These are phyloP conservation scores for Grammothele lineata DNA, from an alignment of 768 basidiomycete genomes.

Conservation along the genomic window DNA sequence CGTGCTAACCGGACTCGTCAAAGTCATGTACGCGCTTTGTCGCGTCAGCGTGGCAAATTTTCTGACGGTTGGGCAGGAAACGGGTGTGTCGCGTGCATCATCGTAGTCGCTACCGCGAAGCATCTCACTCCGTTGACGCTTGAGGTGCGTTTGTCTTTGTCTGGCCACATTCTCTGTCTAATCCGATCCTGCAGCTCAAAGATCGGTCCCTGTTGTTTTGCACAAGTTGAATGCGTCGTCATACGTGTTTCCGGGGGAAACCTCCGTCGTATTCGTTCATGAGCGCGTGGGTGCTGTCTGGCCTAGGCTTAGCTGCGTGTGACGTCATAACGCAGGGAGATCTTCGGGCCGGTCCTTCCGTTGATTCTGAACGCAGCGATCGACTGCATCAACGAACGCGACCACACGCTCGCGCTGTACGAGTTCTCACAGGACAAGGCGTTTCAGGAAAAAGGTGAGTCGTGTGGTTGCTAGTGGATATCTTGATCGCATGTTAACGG, in stretches of 20 bases:
- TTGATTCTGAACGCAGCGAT: constrained; percentile 74
- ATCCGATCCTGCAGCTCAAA: constrained; percentile 59
- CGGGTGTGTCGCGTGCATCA: constrained; percentile 57
- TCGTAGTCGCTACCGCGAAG: constrained; percentile 72
- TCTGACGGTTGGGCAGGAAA: too few relatives aligned
- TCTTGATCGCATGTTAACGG: too few relatives aligned
- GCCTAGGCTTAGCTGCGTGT: too few relatives aligned
- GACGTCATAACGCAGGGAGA: too few relatives aligned
- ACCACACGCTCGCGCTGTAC: constrained; percentile 72
- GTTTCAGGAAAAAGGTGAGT: constrained; percentile 53
- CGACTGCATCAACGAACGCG: constrained; percentile 60
- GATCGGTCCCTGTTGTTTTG: too few relatives aligned
- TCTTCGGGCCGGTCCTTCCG: constrained; percentile 81
- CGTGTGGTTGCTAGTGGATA: too few relatives aligned
- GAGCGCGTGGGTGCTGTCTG: constrained; percentile 26
- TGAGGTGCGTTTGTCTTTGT: too few relatives aligned
- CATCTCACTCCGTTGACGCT: constrained; percentile 68
- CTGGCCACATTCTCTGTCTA: too few relatives aligned
- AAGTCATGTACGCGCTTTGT: too few relatives aligned
- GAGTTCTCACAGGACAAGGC: constrained; percentile 61
- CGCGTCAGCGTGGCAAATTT: too few relatives aligned
- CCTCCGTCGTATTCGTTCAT: constrained; percentile 58
- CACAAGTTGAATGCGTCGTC: too few relatives aligned
- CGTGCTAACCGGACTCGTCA: too few relatives aligned
- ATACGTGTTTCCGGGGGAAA: constrained; percentile 42